Percentiles rank a stretch among this genome's conserved stretches.
These are phyloP conservation scores for Hsuehochloa calcarea DNA, from an alignment of 176 grass and related monocot species.

Conservation along the genomic window DNA sequence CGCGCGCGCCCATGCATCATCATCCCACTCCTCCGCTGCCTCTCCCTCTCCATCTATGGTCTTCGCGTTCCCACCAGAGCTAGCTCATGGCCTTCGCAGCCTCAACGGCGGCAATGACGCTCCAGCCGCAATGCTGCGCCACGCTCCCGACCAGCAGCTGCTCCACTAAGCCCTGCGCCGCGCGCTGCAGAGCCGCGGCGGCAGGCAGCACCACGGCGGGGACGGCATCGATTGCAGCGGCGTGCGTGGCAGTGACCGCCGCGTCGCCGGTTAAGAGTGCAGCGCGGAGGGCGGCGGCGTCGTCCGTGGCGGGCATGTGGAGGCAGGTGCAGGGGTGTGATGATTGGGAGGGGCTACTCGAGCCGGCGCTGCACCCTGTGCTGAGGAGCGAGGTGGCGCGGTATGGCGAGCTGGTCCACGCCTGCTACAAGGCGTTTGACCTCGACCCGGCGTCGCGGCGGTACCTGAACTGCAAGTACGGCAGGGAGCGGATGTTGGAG, in stretches of 20 bases:
- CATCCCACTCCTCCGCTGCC: neutral
- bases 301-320: slow-evolving; percentile 56
- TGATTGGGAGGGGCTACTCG: slow-evolving; percentile 51
- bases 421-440: slow-evolving; percentile 74
- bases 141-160: neutral
- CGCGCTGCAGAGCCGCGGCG: slow-evolving; percentile 6
- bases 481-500: slow-evolving; percentile 44
- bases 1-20: slow-evolving; percentile 28
- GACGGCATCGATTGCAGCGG: too few species aligned
- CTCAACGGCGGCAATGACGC: neutral
- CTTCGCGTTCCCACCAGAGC: slow-evolving; percentile 31
- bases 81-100: slow-evolving; percentile 45
- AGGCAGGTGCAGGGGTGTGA: slow-evolving; percentile 59
- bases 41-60: slow-evolving; percentile 19
- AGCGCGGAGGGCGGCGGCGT: neutral
- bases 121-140: slow-evolving; percentile 20
- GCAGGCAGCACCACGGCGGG: neutral
- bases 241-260: too few species aligned
- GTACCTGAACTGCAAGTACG: slow-evolving; percentile 65
- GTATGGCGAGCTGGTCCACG: slow-evolving; percentile 66
- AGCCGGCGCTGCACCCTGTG: slow-evolving; percentile 39
- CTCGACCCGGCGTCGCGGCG: slow-evolving; percentile 52
- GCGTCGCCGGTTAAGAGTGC: too few species aligned
- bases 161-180: neutral
- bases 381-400: slow-evolving; percentile 57